A percentile compares a stretch with the other conserved stretches of the same genome.
Evolutionary conservation across 768 basidiomycete species (phyloP).

Genomic region (Leccinum fibrillosum): DNA sequence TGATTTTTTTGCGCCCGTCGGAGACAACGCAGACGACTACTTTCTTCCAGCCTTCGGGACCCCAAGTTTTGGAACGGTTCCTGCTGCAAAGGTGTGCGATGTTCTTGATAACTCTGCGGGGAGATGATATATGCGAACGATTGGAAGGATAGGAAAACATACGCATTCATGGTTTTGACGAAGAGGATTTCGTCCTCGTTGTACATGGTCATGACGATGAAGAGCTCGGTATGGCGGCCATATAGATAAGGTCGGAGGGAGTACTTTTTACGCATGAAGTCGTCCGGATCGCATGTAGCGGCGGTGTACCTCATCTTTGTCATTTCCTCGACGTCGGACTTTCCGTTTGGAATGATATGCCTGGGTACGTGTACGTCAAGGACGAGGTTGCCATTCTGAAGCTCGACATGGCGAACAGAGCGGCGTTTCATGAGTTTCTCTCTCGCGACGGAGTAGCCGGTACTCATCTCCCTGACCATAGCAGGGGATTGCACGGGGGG

Average conservation of each 20-base stretch:
- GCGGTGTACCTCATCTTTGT: constrained; percentile 87
- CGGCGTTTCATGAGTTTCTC: constrained; percentile 83
- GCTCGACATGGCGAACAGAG: constrained; percentile 74
- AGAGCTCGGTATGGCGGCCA: constrained; percentile 82
- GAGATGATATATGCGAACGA: constrained; percentile 7
- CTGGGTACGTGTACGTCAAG: constrained; percentile 80
- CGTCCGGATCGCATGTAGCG: constrained; percentile 86
- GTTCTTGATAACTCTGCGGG: constrained; percentile 77
- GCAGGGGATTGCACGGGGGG: constrained; percentile 56
- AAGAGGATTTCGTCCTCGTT: constrained; percentile 87
- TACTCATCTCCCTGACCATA: constrained; percentile 44
- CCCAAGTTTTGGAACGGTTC: constrained; percentile 74
- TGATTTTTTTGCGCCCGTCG: constrained; percentile 82
- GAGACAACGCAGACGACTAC: constrained; percentile 86
- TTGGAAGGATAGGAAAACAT: constrained; percentile 26
- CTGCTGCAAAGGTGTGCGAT: constrained; percentile 74
- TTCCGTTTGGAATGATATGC: constrained; percentile 70
- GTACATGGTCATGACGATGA: constrained; percentile 97
- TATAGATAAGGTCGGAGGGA: constrained; percentile 76
- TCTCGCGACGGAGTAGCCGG: constrained; percentile 63
- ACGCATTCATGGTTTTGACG: constrained; percentile 82
- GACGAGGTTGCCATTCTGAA: constrained; percentile 80
- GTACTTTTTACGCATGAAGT: constrained; percentile 76
- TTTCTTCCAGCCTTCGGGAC: constrained; percentile 88
- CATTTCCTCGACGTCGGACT: constrained; percentile 65